Percentiles rank a stretch among this genome's conserved stretches.
Evolutionary conservation across 305 asterid genomes (phyloP).

Genomic region (Fraxinus ornus): DNA sequence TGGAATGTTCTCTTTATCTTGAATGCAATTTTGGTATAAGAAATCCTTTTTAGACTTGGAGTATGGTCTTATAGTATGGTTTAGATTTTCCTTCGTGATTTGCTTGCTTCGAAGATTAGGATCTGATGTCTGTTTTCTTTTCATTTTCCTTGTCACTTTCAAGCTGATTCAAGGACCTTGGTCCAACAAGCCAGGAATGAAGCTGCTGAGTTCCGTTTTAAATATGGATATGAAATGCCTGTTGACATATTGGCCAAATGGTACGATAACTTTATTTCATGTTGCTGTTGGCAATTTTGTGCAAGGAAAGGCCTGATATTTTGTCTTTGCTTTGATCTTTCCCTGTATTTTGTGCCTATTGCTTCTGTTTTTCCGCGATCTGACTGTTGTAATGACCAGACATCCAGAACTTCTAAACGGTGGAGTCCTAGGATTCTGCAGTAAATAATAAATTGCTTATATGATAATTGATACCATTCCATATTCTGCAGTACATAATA

Average conservation of each 20-base stretch:
- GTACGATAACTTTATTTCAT: conserved; percentile 30
- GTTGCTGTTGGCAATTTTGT: background rate
- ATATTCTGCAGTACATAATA: background rate
- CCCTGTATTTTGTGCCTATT: background rate
- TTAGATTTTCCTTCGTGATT: background rate
- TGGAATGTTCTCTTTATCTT: background rate
- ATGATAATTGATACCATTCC: background rate
- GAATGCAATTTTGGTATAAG: background rate
- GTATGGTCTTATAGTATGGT: too few relatives aligned
- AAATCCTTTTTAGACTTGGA: background rate
- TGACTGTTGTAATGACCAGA: background rate
- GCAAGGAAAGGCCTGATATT: background rate
- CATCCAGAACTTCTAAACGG: background rate
- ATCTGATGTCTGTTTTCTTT: conserved; percentile 16
- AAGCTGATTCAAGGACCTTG: conserved; percentile 98
- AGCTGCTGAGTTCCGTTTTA: conserved; percentile 92
- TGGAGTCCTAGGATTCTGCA: background rate
- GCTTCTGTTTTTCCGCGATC: background rate
- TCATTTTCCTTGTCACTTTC: background rate
- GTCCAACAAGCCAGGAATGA: conserved; percentile 99
- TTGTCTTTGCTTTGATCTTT: background rate
- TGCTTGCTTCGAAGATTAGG: background rate
- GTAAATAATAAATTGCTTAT: background rate
- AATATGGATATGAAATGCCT: conserved; percentile 95
- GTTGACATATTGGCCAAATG: conserved; percentile 88